Percentiles rank a stretch among this genome's conserved stretches.
These are phyloP conservation scores for Verticillium albo-atrum DNA, from an alignment of 2,329 filamentous ascomycete species.

Conservation along the genomic window DNA sequence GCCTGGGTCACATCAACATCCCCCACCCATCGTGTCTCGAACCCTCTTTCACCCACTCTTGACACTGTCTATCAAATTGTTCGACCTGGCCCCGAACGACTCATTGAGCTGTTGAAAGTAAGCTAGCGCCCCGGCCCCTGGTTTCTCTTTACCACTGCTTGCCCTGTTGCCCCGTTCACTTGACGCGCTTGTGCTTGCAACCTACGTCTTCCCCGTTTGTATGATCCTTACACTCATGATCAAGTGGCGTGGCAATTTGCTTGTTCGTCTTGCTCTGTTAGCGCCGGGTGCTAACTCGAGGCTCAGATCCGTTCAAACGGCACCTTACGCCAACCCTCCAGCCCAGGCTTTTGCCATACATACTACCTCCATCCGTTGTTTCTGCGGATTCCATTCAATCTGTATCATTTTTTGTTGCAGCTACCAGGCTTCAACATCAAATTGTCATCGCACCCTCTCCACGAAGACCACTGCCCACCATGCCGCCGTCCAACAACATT, in stretches of 20 bases:
- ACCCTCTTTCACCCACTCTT: too few relatives aligned
- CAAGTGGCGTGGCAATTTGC: background rate
- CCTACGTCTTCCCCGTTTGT: background rate
- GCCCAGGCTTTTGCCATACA: background rate
- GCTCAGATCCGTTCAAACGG: background rate
- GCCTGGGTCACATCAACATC: background rate
- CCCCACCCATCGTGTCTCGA: background rate
- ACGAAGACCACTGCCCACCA: constrained; percentile 16
- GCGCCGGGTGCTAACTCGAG: background rate
- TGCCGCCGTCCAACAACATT: constrained; percentile 38
- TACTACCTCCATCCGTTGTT: background rate
- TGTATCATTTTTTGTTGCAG: too few relatives aligned
- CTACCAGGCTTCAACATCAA: background rate
- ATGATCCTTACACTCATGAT: background rate
- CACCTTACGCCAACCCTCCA: background rate
- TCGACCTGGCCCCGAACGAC: too few relatives aligned
- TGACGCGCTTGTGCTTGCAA: background rate
- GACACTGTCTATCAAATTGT: too few relatives aligned
- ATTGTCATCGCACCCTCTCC: background rate
- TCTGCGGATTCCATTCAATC: background rate
- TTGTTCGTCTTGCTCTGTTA: background rate
- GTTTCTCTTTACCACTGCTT: background rate
- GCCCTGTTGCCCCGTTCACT: background rate
- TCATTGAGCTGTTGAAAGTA: background rate
- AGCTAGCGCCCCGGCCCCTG: background rate